phyloP scores from a whole-genome alignment of 495 filamentous ascomycete genomes.

The Penicillium steckii region DNA sequence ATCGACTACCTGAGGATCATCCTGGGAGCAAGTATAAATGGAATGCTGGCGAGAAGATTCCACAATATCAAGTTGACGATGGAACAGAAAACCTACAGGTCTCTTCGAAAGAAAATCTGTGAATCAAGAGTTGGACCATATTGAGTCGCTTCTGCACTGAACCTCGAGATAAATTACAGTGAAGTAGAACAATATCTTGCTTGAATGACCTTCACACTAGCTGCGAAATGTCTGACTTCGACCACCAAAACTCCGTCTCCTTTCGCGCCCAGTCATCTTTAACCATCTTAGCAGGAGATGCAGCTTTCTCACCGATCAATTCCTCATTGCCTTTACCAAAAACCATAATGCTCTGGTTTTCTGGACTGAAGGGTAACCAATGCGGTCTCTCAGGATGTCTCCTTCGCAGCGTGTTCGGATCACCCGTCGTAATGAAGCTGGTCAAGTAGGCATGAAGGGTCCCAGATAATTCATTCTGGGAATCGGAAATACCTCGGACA shows the following conservation, averaged over 20 bases:
- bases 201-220: slow-evolving; percentile 6
- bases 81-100: background rate
- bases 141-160: too few relatives aligned
- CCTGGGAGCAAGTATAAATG: slow-evolving; percentile 32
- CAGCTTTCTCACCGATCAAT: slow-evolving; percentile 37
- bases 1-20: slow-evolving; percentile 27
- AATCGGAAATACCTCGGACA: slow-evolving; percentile 30
- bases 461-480: slow-evolving; percentile 43
- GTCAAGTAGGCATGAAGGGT: slow-evolving; percentile 54
- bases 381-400: slow-evolving; percentile 26
- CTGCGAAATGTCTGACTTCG: slow-evolving; percentile 25
- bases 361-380: slow-evolving; percentile 19
- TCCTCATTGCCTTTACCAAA: slow-evolving; percentile 64
- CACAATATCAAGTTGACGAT: slow-evolving; percentile 10
- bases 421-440: slow-evolving; percentile 50
- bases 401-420: slow-evolving; percentile 39
- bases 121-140: too few relatives aligned
- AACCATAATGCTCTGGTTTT: slow-evolving; percentile 31
- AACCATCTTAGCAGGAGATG: slow-evolving; percentile 38
- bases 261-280: slow-evolving; percentile 38
- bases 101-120: too few relatives aligned
- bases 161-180: too few relatives aligned
- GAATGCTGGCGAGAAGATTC: slow-evolving; percentile 23
- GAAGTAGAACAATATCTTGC: too few relatives aligned
- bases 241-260: slow-evolving; percentile 57